A percentile compares a stretch with the other conserved stretches of the same genome.
phyloP scores from a whole-genome alignment of 2,329 filamentous ascomycete genomes.

The Colletotrichum theobromicola region DNA sequence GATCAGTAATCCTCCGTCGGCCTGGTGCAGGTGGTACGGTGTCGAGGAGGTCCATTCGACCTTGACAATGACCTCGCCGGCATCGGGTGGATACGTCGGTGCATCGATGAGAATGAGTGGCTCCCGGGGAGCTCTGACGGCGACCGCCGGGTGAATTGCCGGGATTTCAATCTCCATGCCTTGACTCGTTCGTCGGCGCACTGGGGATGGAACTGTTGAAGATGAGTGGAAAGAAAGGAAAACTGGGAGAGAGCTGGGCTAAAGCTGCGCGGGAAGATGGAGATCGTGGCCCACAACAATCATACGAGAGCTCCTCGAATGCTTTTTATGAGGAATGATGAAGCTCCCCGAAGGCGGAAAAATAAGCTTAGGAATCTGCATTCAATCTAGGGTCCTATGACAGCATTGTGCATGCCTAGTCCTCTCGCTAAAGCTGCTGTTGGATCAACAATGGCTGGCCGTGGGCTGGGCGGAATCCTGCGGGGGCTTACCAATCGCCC shows the following conservation, averaged over 20 bases:
- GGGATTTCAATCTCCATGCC: constrained; percentile 24
- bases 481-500: constrained; percentile 10
- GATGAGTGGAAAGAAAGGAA: background rate
- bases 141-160: constrained; percentile 30
- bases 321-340: background rate
- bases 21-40: constrained; percentile 66
- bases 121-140: constrained; percentile 22
- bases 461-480: background rate
- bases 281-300: background rate
- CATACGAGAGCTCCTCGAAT: background rate
- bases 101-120: constrained; percentile 27
- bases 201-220: background rate
- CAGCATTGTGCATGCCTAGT: constrained; percentile 19
- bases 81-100: constrained; percentile 35
- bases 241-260: background rate
- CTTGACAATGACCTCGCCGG: constrained; percentile 56
- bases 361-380: background rate
- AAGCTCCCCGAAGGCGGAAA: background rate
- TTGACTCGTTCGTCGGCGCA: background rate
- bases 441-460: background rate
- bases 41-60: constrained; percentile 65
- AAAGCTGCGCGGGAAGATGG: background rate
- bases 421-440: background rate
- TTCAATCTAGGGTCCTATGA: constrained; percentile 10
- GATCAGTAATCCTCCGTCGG: constrained; percentile 63